These are phyloP conservation scores for Solanum sitiens DNA, from an alignment of 257 asterid species.

Conservation along the genomic window DNA sequence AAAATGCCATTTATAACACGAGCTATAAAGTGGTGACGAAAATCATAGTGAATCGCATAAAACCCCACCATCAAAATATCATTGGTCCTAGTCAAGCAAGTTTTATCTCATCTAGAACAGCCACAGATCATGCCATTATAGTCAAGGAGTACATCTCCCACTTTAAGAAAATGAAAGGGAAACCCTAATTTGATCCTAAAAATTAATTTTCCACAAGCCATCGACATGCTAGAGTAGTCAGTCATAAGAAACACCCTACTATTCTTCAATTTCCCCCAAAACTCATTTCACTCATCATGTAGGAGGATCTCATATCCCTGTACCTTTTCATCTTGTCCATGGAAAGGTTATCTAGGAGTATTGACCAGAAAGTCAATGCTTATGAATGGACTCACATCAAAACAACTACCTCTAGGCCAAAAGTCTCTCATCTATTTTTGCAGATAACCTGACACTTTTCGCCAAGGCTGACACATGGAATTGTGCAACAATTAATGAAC, in stretches of 20 bases:
- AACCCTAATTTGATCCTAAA: background rate
- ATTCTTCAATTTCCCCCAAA: background rate
- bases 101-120: background rate
- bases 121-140: rapidly evolving
- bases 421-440: too few species aligned
- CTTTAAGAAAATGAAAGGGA: background rate
- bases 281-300: background rate
- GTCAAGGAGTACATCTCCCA: background rate
- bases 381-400: too few species aligned
- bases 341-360: too few species aligned
- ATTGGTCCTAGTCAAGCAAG: background rate
- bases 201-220: background rate
- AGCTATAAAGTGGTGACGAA: background rate
- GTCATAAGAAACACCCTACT: background rate
- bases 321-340: too few species aligned
- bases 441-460: too few species aligned
- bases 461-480: too few species aligned
- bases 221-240: background rate
- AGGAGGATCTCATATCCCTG: background rate
- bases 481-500: too few species aligned
- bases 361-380: background rate
- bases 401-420: too few species aligned
- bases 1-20: background rate
- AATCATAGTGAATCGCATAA: background rate
- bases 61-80: background rate